Evolutionary conservation across 148 eudicot species (phyloP), one percentile per base, ranked within the genome.

Genomic region (Nepenthes mirabilis): DNA sequence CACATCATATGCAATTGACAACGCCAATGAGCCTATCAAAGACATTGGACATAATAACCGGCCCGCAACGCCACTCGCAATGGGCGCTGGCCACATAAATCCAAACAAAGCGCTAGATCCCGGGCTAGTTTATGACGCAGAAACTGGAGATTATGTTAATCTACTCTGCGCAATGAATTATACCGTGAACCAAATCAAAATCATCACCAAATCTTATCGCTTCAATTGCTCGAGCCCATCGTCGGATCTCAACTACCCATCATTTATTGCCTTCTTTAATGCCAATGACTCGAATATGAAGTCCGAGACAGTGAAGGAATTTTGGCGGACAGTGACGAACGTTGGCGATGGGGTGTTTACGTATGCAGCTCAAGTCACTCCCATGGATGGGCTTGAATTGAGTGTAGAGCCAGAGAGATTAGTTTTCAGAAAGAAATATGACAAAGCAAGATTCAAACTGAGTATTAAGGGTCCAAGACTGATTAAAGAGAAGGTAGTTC

Each of bases 401-500:
- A 65, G 48, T 2, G 86, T 72, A 2, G 47, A 40, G 6, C 86
- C 86, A 1, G 70, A 52, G 1, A 73, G 55, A 43, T 63, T 82
- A 63, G 58, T 53, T 56, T 82, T 81, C 53, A 34, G 3, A 7
- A 11, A 49, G 45, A 77, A 61, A 72, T 47, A 81, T 55, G 75
- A 81, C 56, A 80, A 76, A 67, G 14, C 63, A 53, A 70, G 76
- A 57, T 80, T 62, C 68, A 68, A 50, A 48, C 14, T 80, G 53
- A 66, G 55, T 13, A 58, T 77, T n/a, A 70, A 66, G 63, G 81
- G 73, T 47, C 68, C 65, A 33, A 58, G 54, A 49, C 3, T 36
- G 47, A 55, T 64, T 63, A 53, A 69, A 36, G 62, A 60, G 1
- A 37, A 7, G 14, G 57, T 70, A 40, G 73, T 70, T 36, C 36